These are phyloP conservation scores for Ophiostoma sp. DNA, from an alignment of 2,329 filamentous ascomycete species.

Conservation along the genomic window DNA sequence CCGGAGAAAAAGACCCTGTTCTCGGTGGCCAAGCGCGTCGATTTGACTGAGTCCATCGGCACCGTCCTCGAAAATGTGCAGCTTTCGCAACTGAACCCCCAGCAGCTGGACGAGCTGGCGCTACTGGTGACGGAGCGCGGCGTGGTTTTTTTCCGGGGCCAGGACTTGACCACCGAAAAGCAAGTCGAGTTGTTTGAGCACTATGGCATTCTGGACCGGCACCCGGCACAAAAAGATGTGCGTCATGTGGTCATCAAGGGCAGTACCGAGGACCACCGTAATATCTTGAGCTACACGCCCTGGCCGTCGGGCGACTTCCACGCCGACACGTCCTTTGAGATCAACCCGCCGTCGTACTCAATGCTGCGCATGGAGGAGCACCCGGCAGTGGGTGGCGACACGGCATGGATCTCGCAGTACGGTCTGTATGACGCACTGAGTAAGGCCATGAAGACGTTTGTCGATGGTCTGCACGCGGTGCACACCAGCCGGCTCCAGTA, in stretches of 20 bases:
- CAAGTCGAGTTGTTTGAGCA: constrained; percentile 50
- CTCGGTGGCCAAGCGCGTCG: constrained; percentile 39
- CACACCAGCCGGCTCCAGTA: constrained; percentile 50
- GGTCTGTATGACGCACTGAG: constrained; percentile 49
- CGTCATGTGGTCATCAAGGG: constrained; percentile 48
- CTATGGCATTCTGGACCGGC: constrained; percentile 50
- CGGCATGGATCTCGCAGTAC: constrained; percentile 50
- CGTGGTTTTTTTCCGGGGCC: constrained; percentile 50
- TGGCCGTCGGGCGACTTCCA: constrained; percentile 51
- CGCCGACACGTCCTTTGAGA: constrained; percentile 52
- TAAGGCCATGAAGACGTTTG: constrained; percentile 43
- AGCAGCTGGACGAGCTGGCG: constrained; percentile 53
- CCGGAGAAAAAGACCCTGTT: constrained; percentile 47
- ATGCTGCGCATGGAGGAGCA: constrained; percentile 54
- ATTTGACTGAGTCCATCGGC: constrained; percentile 48
- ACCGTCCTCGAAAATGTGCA: constrained; percentile 43
- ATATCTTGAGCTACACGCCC: constrained; percentile 48
- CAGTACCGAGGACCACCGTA: constrained; percentile 48
- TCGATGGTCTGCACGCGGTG: constrained; percentile 47
- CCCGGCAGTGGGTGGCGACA: constrained; percentile 49
- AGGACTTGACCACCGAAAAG: constrained; percentile 47
- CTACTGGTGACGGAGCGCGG: constrained; percentile 49
- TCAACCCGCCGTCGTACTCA: constrained; percentile 53
- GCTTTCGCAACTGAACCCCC: constrained; percentile 45
- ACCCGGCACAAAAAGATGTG: constrained; percentile 48